Percentiles rank a stretch among this genome's conserved stretches.
These are phyloP conservation scores for Sporothrix globosa DNA, from an alignment of 2,329 filamentous ascomycete species.

Conservation along the genomic window DNA sequence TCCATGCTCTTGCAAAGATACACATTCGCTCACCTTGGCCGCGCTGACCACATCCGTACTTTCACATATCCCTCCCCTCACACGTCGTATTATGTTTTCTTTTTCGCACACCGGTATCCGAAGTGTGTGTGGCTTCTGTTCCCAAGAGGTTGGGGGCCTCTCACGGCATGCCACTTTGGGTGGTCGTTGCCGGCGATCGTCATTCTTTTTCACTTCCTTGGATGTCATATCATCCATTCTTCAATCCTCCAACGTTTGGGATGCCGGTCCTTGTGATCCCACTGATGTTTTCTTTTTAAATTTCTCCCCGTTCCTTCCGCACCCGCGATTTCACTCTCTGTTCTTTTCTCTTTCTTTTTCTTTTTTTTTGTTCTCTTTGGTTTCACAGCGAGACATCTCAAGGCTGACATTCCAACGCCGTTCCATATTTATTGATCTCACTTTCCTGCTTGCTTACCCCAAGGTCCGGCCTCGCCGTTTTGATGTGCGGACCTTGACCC, in stretches of 20 bases:
- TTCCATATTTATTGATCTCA: neutral
- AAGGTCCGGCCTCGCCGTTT: neutral
- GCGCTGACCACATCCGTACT: too few relatives aligned
- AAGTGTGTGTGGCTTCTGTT: neutral
- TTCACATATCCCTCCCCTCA: too few relatives aligned
- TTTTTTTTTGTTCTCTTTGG: neutral
- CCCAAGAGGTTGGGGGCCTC: neutral
- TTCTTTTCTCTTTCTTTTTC: neutral
- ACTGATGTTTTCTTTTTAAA: neutral
- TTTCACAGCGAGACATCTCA: slow-evolving; percentile 17
- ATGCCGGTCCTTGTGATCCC: neutral
- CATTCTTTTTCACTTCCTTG: neutral
- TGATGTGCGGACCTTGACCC: neutral
- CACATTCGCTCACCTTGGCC: too few relatives aligned
- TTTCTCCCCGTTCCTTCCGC: slow-evolving; percentile 1
- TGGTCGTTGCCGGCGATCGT: slow-evolving; percentile 2
- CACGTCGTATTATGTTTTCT: neutral
- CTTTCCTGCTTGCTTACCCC: neutral
- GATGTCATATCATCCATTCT: neutral
- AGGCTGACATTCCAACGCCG: neutral
- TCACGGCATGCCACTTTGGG: slow-evolving; percentile 18
- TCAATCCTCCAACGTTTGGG: neutral
- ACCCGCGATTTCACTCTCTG: neutral
- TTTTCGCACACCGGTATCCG: slow-evolving; percentile 15
- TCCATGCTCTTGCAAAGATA: neutral